Conservation (phyloP, 257 asterid species). For the Solanum bulbocastanum region DNA sequence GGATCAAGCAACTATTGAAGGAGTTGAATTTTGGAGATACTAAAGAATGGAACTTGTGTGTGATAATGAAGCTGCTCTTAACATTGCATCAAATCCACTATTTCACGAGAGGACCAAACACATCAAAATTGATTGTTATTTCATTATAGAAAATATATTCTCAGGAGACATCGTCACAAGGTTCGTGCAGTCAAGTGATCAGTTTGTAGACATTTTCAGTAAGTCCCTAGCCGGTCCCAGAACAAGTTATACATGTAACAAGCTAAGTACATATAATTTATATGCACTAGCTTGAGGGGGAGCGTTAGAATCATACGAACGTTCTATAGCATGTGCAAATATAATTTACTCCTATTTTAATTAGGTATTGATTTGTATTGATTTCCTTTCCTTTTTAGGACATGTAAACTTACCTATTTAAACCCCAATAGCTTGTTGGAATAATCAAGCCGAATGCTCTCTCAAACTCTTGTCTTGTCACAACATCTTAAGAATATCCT, state of each 20-base stretch:
- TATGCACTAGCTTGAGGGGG: background rate
- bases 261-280: background rate
- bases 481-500: background rate
- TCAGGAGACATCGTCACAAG: background rate
- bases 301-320: background rate
- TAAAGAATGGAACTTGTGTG: background rate
- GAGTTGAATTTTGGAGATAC: background rate
- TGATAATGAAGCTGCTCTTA: background rate
- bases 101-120: background rate
- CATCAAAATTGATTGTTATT: background rate
- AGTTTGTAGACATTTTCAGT: background rate
- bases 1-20: background rate
- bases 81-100: background rate
- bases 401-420: background rate
- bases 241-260: background rate
- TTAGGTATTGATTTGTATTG: background rate
- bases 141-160: background rate
- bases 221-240: background rate
- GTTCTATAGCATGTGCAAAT: background rate
- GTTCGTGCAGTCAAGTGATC: background rate
- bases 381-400: background rate
- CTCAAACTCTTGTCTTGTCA: background rate
- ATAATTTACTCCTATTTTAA: background rate
- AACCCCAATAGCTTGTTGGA: background rate
- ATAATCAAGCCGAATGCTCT: background rate